Evolutionary conservation across 768 basidiomycete species (phyloP), one percentile per base, ranked within the genome.

Genomic region (Tricholoma saponaceum): DNA sequence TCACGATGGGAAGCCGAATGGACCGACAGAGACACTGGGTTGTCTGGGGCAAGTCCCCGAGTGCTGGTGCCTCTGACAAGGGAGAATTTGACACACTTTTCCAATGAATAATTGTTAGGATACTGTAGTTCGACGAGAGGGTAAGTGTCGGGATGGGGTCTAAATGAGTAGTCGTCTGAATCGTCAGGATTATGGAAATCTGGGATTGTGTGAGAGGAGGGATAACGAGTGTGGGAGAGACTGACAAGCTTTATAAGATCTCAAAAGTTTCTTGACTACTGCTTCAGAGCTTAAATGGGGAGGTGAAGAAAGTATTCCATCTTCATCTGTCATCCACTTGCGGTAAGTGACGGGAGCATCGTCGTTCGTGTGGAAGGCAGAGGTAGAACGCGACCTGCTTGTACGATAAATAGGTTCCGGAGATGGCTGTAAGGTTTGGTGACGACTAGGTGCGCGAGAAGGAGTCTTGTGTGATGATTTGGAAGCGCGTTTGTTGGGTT

Each of bases 61-160:
- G 7, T 30, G 16, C 26, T 8, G 47, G 47, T 30, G 47, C 16
- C 46, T 47, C 47, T 30, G 47, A 50, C 47, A 50, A 8, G 28
- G 26, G 16, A 30, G 9, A 30, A 8, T n/a, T 9, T 50, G 28
- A 69, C 73, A 59, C 54, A 92, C 91, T 78, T 79, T 76, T 93
- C 91, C 55, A 75, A 74, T 46, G 89, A 85, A 55, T 78, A 72
- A 25, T 70, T 79, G 69, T 90, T 92, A 22, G 91, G 91, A 66
- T 90, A 92, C 67, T 92, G 89, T 49, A 94, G 74, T 63, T 89
- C 86, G 32, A 79, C 82, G 2, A 78, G 73, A n/a, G 91, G 90
- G 64, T 83, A 83, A 55, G 78, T 62, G 52, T 81, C 81, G 4
- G 80, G 79, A 68, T 84, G 75, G 2, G 84, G 83, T 41, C 88